Percentiles rank a stretch among this genome's conserved stretches.
phyloP scores from a whole-genome alignment of 805 yeast genomes.

The Priceomyces haplophilus region DNA sequence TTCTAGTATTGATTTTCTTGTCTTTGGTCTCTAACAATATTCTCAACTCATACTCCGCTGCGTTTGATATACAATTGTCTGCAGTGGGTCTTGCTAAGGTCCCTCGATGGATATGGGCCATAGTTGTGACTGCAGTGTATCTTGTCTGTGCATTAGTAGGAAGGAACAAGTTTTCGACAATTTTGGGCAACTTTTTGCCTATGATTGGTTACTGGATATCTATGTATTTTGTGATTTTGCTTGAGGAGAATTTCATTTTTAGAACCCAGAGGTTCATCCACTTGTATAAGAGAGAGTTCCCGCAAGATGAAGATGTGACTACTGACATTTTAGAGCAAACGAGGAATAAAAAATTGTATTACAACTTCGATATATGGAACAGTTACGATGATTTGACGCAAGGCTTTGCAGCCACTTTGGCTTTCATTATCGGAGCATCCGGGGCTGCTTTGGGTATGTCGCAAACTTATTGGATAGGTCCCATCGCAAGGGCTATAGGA shows the following conservation, averaged over 20 bases:
- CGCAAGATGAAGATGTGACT: constrained; percentile 8
- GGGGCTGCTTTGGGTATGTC: constrained; percentile 89
- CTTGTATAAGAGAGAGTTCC: constrained; percentile 31
- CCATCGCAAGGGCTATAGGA: constrained; percentile 59
- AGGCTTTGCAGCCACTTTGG: constrained; percentile 67
- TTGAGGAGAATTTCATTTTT: constrained; percentile 73
- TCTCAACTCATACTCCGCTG: constrained; percentile 77
- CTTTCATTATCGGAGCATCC: constrained; percentile 67
- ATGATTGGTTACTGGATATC: constrained; percentile 92
- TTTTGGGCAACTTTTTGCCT: constrained; percentile 78
- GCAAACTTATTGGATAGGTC: constrained; percentile 81
- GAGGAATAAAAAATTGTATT: constrained; percentile 43
- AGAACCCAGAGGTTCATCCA: constrained; percentile 44
- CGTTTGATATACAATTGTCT: constrained; percentile 69
- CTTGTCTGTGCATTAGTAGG: constrained; percentile 75
- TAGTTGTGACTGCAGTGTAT: constrained; percentile 59
- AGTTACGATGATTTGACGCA: constrained; percentile 55
- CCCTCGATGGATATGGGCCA: constrained; percentile 78
- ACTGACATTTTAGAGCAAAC: constrained; percentile 29
- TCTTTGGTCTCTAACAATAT: constrained; percentile 81
- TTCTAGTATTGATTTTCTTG: constrained; percentile 64
- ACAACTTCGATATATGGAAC: constrained; percentile 78
- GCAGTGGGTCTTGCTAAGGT: constrained; percentile 52
- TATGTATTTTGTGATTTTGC: constrained; percentile 66
- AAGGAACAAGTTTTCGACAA: constrained; percentile 64